Evolutionary conservation across 768 basidiomycete genomes (phyloP).

Genomic region (Kwoniella sp.): DNA sequence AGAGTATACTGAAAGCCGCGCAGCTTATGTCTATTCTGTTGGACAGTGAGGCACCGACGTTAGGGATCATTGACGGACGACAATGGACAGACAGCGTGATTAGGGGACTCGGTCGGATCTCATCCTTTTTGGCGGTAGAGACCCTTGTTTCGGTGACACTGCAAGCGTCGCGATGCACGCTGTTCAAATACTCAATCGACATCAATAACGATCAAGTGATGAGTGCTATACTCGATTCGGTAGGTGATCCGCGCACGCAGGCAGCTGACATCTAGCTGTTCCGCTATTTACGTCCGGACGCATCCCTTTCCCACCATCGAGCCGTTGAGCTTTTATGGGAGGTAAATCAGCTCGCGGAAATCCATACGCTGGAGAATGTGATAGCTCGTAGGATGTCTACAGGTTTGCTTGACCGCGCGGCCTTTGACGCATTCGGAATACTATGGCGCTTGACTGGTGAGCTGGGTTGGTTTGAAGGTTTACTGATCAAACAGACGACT

Average conservation of each 20-base stretch:
- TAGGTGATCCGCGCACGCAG: conserved; percentile 1
- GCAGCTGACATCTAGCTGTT: conserved; percentile 56
- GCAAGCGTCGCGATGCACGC: conserved; percentile 17
- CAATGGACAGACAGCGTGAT: conserved; percentile 63
- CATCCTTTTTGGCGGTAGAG: conserved; percentile 67
- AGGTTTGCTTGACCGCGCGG: conserved; percentile 53
- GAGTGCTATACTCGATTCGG: conserved; percentile 27
- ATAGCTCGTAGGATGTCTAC: conserved; percentile 68
- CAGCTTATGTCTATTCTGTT: conserved; percentile 14
- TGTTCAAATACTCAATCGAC: conserved; percentile 56
- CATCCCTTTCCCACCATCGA: conserved; percentile 70
- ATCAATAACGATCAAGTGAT: conserved; percentile 57
- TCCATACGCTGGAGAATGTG: conserved; percentile 31
- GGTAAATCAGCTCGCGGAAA: conserved; percentile 33
- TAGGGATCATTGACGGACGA: conserved; percentile 13
- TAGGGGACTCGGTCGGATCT: conserved; percentile 57
- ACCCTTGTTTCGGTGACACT: conserved; percentile 60
- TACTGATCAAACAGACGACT: conserved; percentile 58
- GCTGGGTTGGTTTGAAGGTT: conserved; percentile 30
- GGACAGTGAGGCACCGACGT: conserved; percentile 11
- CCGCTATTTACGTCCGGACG: conserved; percentile 65
- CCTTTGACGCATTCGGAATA: conserved; percentile 83
- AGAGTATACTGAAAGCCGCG: background rate
- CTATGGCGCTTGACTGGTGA: conserved; percentile 84
- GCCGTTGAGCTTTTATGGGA: conserved; percentile 77